These are phyloP conservation scores for Daphne laureola DNA, from an alignment of 441 rosid species.

Conservation along the genomic window DNA sequence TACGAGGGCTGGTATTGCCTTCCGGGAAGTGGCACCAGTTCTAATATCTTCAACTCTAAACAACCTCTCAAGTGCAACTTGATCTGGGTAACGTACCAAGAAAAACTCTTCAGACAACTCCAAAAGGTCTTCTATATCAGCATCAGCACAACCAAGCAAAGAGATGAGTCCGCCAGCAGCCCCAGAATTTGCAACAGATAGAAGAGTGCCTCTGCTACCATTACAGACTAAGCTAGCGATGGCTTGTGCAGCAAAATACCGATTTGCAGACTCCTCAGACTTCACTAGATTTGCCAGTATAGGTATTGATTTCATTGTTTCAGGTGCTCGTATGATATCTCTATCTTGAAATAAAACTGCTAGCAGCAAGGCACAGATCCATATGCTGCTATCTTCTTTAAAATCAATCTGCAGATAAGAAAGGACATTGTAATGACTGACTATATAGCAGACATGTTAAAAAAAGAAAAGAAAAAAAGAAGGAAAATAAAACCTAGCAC, in stretches of 20 bases:
- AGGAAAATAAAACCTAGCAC: too few relatives aligned
- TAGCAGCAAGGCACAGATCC: slow-evolving; percentile 95
- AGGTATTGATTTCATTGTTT: slow-evolving; percentile 90
- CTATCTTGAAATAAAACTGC: slow-evolving; percentile 96
- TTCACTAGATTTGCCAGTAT: slow-evolving; percentile 82
- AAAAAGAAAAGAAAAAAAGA: too few relatives aligned
- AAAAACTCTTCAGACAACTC: slow-evolving; percentile 79
- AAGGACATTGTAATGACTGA: slow-evolving; percentile 12
- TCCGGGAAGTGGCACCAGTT: slow-evolving; percentile 96
- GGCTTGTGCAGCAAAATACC: slow-evolving; percentile 99
- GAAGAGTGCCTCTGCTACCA: slow-evolving; percentile 96
- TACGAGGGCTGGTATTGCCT: slow-evolving; percentile 95
- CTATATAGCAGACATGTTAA: background rate
- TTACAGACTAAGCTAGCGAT: slow-evolving; percentile 91
- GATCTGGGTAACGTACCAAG: slow-evolving; percentile 86
- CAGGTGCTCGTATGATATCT: slow-evolving; percentile 88
- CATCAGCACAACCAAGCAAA: slow-evolving; percentile 95
- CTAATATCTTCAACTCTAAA: slow-evolving; percentile 99
- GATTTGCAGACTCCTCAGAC: slow-evolving; percentile 85
- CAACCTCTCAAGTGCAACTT: slow-evolving; percentile 97
- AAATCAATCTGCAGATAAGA: slow-evolving; percentile 63
- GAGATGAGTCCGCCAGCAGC: slow-evolving; percentile 94
- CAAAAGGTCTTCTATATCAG: slow-evolving; percentile 78
- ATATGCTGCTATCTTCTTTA: slow-evolving; percentile 81
- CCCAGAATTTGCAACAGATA: slow-evolving; percentile 98